A percentile compares a stretch with the other conserved stretches of the same genome.
Evolutionary conservation across 2,329 filamentous ascomycete species (phyloP).

Genomic region (Cercospora berteroae): DNA sequence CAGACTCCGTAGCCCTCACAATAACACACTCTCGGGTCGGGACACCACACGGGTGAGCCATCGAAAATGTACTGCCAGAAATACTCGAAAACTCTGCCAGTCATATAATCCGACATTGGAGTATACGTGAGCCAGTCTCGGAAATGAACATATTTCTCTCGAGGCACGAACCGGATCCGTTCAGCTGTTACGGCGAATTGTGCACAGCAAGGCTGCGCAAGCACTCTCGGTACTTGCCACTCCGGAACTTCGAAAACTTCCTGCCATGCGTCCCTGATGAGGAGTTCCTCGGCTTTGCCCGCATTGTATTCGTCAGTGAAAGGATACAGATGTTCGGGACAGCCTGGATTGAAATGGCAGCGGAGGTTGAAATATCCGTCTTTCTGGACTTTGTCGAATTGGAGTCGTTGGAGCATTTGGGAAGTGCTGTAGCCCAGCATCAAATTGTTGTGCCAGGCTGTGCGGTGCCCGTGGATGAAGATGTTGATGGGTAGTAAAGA

Average conservation of each 20-base stretch:
- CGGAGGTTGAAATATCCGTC: slow-evolving; percentile 52
- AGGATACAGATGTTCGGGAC: slow-evolving; percentile 55
- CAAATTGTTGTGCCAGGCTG: slow-evolving; percentile 59
- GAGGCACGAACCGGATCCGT: slow-evolving; percentile 54
- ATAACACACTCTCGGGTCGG: slow-evolving; percentile 57
- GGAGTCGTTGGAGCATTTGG: slow-evolving; percentile 47
- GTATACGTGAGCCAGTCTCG: slow-evolving; percentile 61
- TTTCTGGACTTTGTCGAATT: slow-evolving; percentile 45
- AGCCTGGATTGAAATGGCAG: slow-evolving; percentile 56
- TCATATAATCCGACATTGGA: slow-evolving; percentile 53
- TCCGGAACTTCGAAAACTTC: slow-evolving; percentile 45
- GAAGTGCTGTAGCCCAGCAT: slow-evolving; percentile 46
- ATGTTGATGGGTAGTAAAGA: slow-evolving; percentile 57
- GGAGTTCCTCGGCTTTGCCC: slow-evolving; percentile 45
- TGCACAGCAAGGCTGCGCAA: slow-evolving; percentile 62
- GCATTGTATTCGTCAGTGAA: slow-evolving; percentile 38
- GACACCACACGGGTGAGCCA: slow-evolving; percentile 49
- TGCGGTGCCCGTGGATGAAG: slow-evolving; percentile 62
- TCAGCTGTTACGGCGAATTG: slow-evolving; percentile 62
- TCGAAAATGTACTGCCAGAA: slow-evolving; percentile 64
- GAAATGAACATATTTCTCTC: slow-evolving; percentile 56
- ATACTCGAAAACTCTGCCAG: slow-evolving; percentile 63
- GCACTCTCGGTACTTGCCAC: slow-evolving; percentile 48
- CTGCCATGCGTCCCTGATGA: slow-evolving; percentile 47
- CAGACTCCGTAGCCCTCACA: slow-evolving; percentile 64